These are phyloP conservation scores for Cucurbitaria berberidis DNA, from an alignment of 2,329 filamentous ascomycete species.

Conservation along the genomic window DNA sequence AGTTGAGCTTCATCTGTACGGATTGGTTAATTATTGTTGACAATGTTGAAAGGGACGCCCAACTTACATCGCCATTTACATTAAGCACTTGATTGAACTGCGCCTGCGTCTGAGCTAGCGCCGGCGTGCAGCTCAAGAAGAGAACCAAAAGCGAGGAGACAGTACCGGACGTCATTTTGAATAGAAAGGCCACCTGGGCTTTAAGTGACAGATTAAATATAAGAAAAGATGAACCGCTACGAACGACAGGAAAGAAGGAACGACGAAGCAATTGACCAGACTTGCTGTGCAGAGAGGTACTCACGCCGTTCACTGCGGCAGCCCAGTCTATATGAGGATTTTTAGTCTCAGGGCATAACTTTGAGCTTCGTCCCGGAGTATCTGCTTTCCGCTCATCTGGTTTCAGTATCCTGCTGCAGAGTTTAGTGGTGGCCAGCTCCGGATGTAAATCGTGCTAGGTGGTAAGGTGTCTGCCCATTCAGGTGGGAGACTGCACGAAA, in stretches of 20 bases:
- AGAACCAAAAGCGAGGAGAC: constrained; percentile 41
- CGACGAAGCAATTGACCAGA: constrained; percentile 38
- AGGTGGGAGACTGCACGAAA: constrained; percentile 19
- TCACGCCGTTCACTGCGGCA: constrained; percentile 13
- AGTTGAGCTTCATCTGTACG: constrained; percentile 46
- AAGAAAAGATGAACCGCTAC: constrained; percentile 28
- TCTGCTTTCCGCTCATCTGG: constrained; percentile 18
- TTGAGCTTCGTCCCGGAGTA: constrained; percentile 22
- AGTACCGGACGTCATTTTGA: constrained; percentile 46
- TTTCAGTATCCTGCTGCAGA: constrained; percentile 28
- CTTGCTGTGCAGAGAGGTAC: constrained; percentile 35
- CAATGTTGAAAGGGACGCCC: accelerated
- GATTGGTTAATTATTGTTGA: constrained; percentile 8
- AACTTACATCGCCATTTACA: constrained; percentile 48
- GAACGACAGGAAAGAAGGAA: constrained; percentile 33
- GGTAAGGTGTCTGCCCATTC: constrained; percentile 15
- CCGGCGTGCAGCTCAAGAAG: constrained; percentile 34
- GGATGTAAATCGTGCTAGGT: constrained; percentile 21
- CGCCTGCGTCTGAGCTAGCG: constrained; percentile 36
- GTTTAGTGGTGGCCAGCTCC: constrained; percentile 19
- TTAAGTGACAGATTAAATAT: constrained; percentile 29
- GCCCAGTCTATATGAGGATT: constrained; percentile 32
- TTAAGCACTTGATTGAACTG: constrained; percentile 50
- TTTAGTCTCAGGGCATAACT: constrained; percentile 10
- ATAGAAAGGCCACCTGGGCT: constrained; percentile 43